Base-by-base conservation (phyloP, 805 yeast species). In the Torulaspora maleeae region DNA sequence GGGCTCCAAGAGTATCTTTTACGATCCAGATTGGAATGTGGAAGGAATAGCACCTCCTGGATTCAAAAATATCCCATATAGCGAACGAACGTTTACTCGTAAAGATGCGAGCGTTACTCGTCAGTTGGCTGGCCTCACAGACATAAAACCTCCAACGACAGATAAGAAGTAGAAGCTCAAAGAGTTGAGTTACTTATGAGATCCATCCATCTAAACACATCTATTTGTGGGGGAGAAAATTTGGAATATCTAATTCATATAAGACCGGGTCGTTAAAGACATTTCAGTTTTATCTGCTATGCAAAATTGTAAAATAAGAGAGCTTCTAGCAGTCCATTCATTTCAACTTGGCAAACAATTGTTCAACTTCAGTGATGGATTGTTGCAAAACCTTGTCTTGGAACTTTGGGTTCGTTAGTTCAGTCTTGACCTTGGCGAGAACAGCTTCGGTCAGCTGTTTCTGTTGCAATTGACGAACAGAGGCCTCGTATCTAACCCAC, bases 401-500 rank as follows among this genome's bases (percentile, higher is more conserved):
- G 85, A 90, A 88, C 76, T 86, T 86, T 51, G 95, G 81, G 74
- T 84, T 83, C 60, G 76, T 72, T 59, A 93, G 71, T 73, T 88
- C 93, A 70, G 83, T 73, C 77, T 86, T 81, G 63, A 91, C 93
- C 76, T 87, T 89, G 44, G 89, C 75, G 67, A 89, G 86, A 55
- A 93, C 96, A 48, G 89, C 64, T 65, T 85, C 74, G 58, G 95
- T 81, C 63, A 93, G 82, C 72, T 87, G 96, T 72, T 82, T 79
- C 78, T 93, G 99, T 78, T 93, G 95, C 66, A 81, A 74, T 77
- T 88, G 95, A 77, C 97, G 91, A 58, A 90, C 93, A 68, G 88
- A 89, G 58, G 87, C 84, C 78, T 93, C 99, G 73, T 86, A 86
- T 80, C 98, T 87, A 61, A 90, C 97, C 99, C 99, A 93, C 12